phyloP scores from a whole-genome alignment of 2,329 filamentous ascomycete genomes.

The Albifimbria verrucaria region DNA sequence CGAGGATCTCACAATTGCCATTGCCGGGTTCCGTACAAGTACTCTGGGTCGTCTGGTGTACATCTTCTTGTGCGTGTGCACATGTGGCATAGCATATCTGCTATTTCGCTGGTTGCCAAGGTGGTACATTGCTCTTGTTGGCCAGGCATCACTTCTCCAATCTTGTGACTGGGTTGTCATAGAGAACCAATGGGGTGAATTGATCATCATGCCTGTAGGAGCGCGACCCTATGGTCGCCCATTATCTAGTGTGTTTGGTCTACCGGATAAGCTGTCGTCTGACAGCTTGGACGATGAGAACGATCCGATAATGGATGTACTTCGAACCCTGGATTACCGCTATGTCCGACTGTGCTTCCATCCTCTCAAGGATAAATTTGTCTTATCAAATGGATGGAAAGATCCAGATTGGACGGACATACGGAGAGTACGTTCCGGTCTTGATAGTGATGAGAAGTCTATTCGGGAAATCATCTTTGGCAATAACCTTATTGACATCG shows the following conservation, averaged over 20 bases:
- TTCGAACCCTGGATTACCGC: constrained; percentile 84
- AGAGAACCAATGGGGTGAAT: constrained; percentile 97
- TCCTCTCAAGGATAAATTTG: constrained; percentile 82
- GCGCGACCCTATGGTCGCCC: constrained; percentile 50
- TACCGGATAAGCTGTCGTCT: constrained; percentile 56
- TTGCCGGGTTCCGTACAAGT: constrained; percentile 87
- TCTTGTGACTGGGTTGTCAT: constrained; percentile 89
- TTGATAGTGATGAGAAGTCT: constrained; percentile 86
- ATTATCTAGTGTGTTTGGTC: constrained; percentile 64
- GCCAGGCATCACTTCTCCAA: constrained; percentile 63
- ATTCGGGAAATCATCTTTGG: constrained; percentile 85
- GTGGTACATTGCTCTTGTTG: constrained; percentile 77
- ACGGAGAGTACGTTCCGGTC: constrained; percentile 68
- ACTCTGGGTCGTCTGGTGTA: constrained; percentile 67
- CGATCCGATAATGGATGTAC: constrained; percentile 70
- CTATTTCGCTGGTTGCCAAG: constrained; percentile 85
- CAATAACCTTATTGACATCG: constrained; percentile 85
- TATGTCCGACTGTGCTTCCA: constrained; percentile 94
- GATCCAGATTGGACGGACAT: constrained; percentile 85
- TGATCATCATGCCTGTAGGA: constrained; percentile 70
- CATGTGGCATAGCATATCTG: constrained; percentile 77
- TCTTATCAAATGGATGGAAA: constrained; percentile 87
- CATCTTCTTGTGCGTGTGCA: constrained; percentile 64
- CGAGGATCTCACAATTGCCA: constrained; percentile 90
- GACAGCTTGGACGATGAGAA: constrained; percentile 57